These are phyloP conservation scores for Papiliotrema flavescens DNA, from an alignment of 1,284 basidiomycete species.

Conservation along the genomic window DNA sequence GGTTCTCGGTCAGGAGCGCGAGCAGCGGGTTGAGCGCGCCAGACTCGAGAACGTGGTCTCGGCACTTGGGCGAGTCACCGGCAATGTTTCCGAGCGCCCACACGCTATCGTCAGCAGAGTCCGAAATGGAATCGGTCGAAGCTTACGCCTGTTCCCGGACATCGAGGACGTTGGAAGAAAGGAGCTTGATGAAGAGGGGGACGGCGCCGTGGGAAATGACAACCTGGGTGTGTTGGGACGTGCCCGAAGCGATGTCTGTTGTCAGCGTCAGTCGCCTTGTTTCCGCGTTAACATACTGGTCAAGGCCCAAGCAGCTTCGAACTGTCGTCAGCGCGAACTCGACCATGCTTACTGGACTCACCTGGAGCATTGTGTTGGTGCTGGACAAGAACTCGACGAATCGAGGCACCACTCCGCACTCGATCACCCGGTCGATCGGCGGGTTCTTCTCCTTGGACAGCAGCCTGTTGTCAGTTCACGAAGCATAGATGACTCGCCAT, in stretches of 20 bases:
- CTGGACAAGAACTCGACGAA: slow-evolving; percentile 92
- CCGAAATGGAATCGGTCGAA: background rate
- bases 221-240: slow-evolving; percentile 96
- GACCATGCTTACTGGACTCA: slow-evolving; percentile 42
- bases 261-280: background rate
- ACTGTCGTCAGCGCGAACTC: slow-evolving; percentile 54
- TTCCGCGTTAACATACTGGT: slow-evolving; percentile 57
- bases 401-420: slow-evolving; percentile 93
- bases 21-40: slow-evolving; percentile 56
- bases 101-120: slow-evolving; percentile 52
- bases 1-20: slow-evolving; percentile 56
- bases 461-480: slow-evolving; percentile 49
- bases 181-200: slow-evolving; percentile 93
- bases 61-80: slow-evolving; percentile 88
- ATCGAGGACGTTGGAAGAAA: slow-evolving; percentile 79
- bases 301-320: slow-evolving; percentile 98
- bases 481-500: background rate
- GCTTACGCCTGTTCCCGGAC: slow-evolving; percentile 83
- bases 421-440: slow-evolving; percentile 98
- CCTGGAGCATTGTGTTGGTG: slow-evolving; percentile 93
- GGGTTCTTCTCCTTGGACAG: slow-evolving; percentile 99
- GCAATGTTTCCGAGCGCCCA: slow-evolving; percentile 97
- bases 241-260: slow-evolving; percentile 90
- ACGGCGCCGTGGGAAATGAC: slow-evolving; percentile 94
- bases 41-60: slow-evolving; percentile 69